Evolutionary conservation across 192 early-diverging fungal species (phyloP), one percentile per base, ranked within the genome.

Genomic region (Backusella westeae): DNA sequence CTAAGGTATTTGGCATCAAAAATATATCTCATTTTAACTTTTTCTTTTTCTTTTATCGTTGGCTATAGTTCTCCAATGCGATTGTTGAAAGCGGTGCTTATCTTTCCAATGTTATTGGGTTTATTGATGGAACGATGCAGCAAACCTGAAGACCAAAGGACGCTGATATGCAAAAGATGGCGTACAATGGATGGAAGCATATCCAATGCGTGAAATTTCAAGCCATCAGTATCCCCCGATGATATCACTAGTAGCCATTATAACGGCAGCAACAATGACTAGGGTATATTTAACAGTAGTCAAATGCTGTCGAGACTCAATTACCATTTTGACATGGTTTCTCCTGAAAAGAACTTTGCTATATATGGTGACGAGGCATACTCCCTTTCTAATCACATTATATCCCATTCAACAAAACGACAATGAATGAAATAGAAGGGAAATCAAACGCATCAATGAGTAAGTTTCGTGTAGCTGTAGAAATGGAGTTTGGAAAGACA

Each of bases 71-170:
- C 42, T 44, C 67, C 3, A 21, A 69, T 6, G 36, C 68, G 3
- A 69, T 69, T 39, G 8, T 9, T 69, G 8, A 41, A 26, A 34
- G 23, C 41, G 38, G 68, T 1, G 15, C n/a, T 4, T 15, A 10
- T 4, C 26, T 35, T 69, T 0, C 8, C 34, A 12, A 69, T 35
- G 7, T 39, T 1, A 21, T 69, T 39, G 36, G 67, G 0, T 69
- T 69, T 69, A 69, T 69, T 19, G 67, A 69, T 19, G 67, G 34
- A 17, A 69, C 67, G 1, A 69, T 69, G 34, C 67, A 69, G 19
- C 34, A 69, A 21, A 39, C 6, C 4, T 69, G 35, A n/a, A n/a
- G 36, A 23, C 67, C 67, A 0, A 69, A 34, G 12, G 67, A 69
- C 6, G 6, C 34, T 69, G 67, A 36, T 14, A 21, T 21, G 0